A percentile compares a stretch with the other conserved stretches of the same genome.
Evolutionary conservation across 2,329 filamentous ascomycete genomes (phyloP).

Genomic region (Beauveria sp.): DNA sequence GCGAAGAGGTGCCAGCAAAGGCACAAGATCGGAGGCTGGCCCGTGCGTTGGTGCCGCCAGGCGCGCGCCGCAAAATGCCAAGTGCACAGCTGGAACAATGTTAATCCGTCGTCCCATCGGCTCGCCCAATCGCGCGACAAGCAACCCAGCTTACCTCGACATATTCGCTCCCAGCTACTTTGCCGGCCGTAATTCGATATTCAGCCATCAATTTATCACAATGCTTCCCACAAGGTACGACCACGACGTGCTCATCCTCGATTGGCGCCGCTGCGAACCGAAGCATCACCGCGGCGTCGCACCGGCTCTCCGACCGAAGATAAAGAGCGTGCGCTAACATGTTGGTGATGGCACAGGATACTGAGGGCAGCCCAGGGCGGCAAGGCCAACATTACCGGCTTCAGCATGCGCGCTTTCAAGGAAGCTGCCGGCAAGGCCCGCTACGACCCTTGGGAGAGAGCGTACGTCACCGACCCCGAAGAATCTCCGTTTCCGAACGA

Average conservation of each 20-base stretch:
- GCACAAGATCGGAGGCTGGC: background rate
- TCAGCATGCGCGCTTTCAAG: conserved; percentile 76
- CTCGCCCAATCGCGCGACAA: conserved; percentile 7
- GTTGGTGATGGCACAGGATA: conserved; percentile 23
- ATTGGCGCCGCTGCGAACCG: background rate
- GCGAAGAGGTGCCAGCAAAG: conserved; percentile 1
- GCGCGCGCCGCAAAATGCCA: background rate
- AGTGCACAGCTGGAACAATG: background rate
- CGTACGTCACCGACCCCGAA: conserved; percentile 36
- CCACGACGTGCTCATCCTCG: background rate
- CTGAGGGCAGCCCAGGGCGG: conserved; percentile 44
- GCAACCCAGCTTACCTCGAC: conserved; percentile 9
- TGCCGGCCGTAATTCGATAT: background rate
- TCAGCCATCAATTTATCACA: conserved; percentile 17
- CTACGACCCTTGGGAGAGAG: conserved; percentile 61
- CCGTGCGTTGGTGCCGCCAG: background rate
- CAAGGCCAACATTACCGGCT: conserved; percentile 80
- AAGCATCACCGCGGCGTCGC: background rate
- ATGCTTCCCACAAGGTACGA: conserved; percentile 35
- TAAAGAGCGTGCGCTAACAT: background rate
- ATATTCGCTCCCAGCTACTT: background rate
- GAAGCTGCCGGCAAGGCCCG: conserved; percentile 55
- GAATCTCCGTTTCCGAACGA: background rate
- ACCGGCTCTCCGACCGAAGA: background rate
- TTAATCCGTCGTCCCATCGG: background rate